Base-by-base conservation (phyloP, 306 rosid species). In the Purshia tridentata region DNA sequence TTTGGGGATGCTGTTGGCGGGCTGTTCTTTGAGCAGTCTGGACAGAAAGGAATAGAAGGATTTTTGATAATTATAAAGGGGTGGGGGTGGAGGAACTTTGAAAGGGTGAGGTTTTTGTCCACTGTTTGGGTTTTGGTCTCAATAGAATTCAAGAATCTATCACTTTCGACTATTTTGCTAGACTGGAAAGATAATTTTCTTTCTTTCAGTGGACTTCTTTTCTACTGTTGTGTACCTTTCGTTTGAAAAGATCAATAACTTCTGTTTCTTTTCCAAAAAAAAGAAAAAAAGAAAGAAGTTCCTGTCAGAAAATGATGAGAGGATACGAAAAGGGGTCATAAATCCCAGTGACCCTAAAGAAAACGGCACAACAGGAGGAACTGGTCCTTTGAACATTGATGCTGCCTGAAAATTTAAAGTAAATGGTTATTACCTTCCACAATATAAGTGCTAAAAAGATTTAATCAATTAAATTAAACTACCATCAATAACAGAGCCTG, bases 241-340 rank as follows among this genome's bases (percentile, higher is more conserved):
- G 2, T 29, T 29, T 29, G 35, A 29, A 29, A 29, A 29, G 35
- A 29, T 29, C 35, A 1, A 29, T 29, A 29, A 29, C 1, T 29
- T 29, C 35, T 29, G 35, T 29, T 29, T 29, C 35, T 29, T 29
- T 29, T 29, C 35, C 35, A 29, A 29, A 29, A 29, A 29, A 29
- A 29, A 29, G n/a, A 55, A 23, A 35, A 20, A 69, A 70, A 23
- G 2, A 29, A 29, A 29, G 2, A 23, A 23, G 2, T 2, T 1
- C 1, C 2, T 29, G 2, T 29, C 35, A 29, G 35, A 37, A 12
- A 5, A 65, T 46, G 68, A 69, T 70, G 69, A 42, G 47, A 94
- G 99, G 97, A 94, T 94, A 94, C 99, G 80, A 69, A 90, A 94
- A 64, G 92, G 99, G 65, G 97, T 91, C 99, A 94, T 87, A 82